phyloP scores from a whole-genome alignment of 1,284 basidiomycete genomes.

The Trametes versicolor region DNA sequence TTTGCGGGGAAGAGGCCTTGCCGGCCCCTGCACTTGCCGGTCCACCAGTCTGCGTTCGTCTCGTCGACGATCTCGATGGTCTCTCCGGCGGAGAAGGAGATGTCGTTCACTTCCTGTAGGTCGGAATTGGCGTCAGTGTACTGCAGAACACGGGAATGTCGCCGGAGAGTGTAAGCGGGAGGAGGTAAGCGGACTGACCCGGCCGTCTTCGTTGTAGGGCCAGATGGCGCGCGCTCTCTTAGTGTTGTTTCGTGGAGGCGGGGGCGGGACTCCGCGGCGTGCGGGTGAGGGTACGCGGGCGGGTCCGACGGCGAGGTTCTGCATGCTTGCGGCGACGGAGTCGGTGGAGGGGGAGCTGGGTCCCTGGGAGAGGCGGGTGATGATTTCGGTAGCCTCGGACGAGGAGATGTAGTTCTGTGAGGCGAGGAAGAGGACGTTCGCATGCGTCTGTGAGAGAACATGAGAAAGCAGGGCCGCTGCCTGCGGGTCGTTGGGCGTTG shows the following conservation, averaged over 20 bases:
- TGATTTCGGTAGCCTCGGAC: slow-evolving; percentile 61
- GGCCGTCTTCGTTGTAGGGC: slow-evolving; percentile 70
- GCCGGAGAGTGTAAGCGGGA: slow-evolving; percentile 5
- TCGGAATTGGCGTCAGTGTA: slow-evolving; percentile 11
- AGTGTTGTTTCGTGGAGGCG: slow-evolving; percentile 41
- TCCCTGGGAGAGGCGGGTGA: slow-evolving; percentile 52
- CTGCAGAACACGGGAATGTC: neutral
- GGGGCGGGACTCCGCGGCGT: slow-evolving; percentile 41
- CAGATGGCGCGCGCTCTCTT: slow-evolving; percentile 66
- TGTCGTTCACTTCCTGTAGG: slow-evolving; percentile 66
- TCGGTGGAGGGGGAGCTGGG: slow-evolving; percentile 52
- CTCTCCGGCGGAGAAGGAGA: slow-evolving; percentile 66
- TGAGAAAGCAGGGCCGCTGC: slow-evolving; percentile 59
- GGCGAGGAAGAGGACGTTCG: slow-evolving; percentile 69
- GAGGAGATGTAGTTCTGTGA: slow-evolving; percentile 64
- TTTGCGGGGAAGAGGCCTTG: slow-evolving; percentile 74
- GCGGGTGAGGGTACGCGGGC: slow-evolving; percentile 39
- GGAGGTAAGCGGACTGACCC: slow-evolving; percentile 41
- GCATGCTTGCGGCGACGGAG: slow-evolving; percentile 30
- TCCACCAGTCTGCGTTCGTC: slow-evolving; percentile 76
- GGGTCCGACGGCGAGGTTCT: slow-evolving; percentile 34
- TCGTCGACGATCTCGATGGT: slow-evolving; percentile 67
- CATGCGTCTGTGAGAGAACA: slow-evolving; percentile 68
- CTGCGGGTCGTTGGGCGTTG: slow-evolving; percentile 38
- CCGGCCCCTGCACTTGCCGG: slow-evolving; percentile 61